Conservation (phyloP, 257 asterid species). For the Echites panduratus region DNA sequence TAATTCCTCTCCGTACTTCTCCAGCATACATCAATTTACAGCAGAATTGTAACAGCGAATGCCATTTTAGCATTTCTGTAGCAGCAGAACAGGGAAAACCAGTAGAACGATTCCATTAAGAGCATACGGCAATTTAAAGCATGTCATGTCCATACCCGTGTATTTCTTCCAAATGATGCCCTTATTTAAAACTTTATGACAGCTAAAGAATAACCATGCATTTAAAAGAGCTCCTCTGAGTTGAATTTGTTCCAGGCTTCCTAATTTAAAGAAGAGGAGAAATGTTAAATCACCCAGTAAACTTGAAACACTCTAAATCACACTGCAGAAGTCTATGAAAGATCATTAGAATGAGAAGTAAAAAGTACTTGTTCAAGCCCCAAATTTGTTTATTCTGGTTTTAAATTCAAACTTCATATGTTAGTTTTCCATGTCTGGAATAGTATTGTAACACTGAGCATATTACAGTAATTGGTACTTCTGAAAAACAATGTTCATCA, state of each 20-base stretch:
- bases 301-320: neutral
- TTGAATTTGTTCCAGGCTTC: conserved; percentile 99
- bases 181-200: neutral
- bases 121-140: conserved; percentile 7
- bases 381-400: neutral
- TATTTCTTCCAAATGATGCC: conserved; percentile 13
- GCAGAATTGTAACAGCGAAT: conserved; percentile 22
- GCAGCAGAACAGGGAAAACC: conserved; percentile 25
- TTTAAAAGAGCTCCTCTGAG: conserved; percentile 99
- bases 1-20: conserved; percentile 27
- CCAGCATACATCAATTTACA: conserved; percentile 48
- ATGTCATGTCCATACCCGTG: neutral
- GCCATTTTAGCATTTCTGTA: conserved; percentile 27
- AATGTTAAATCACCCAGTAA: neutral
- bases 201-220: conserved; percentile 22
- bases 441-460: neutral
- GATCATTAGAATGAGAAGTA: neutral
- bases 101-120: conserved; percentile 23
- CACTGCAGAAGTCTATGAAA: neutral
- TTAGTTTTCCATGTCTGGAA: neutral
- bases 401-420: neutral
- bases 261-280: conserved; percentile 29
- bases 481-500: neutral
- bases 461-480: neutral
- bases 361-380: neutral